Evolutionary conservation across 371 early-diverging fungal genomes (phyloP), one percentile per base, ranked within the genome.

Genomic region (Vairimorpha necatrix): DNA sequence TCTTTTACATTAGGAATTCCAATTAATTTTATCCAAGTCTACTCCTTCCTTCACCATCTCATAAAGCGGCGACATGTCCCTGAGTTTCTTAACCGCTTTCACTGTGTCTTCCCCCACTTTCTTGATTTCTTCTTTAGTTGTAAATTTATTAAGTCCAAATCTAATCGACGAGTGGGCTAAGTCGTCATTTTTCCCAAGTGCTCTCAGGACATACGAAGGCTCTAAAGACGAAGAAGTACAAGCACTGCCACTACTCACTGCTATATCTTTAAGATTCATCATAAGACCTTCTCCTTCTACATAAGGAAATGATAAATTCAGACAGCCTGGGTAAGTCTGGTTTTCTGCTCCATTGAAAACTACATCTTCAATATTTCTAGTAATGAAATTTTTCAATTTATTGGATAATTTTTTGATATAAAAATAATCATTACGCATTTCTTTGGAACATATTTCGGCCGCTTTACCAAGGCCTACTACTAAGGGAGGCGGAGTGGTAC

Each of bases 241-340:
- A 0, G 99, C 99, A 48, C 92, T 91, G 14, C 99, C 99, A 30
- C 94, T 93, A 7, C 93, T 93, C 50, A 97, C 87, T 0, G 99
- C 97, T 80, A 96, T 91, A 70, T 94, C 92, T 84, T 96, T 97
- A 22, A 98, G 88, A 0, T 94, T 94, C 96, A 98, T 96, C 67
- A 98, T 84, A 48, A 98, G 88, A 0, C 95, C 94, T 86, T 98
- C 99, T 69, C 99, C 99, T 87, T 98, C 99, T 24, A 98, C 94
- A 86, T 94, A 96, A 1, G 94, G 91, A 83, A 98, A 98, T n/a
- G 95, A 94, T 61, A 98, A 86, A 83, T 98, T 98, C 74, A 97
- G 90, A 84, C 99, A 98, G 34, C 94, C 87, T 20, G 85, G 83
- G 63, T 58, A 68, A 58, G 75, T 67, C 48, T 76, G 47, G 50